phyloP scores from a whole-genome alignment of 495 filamentous ascomycete species.

The Alectoria sarmentosa region DNA sequence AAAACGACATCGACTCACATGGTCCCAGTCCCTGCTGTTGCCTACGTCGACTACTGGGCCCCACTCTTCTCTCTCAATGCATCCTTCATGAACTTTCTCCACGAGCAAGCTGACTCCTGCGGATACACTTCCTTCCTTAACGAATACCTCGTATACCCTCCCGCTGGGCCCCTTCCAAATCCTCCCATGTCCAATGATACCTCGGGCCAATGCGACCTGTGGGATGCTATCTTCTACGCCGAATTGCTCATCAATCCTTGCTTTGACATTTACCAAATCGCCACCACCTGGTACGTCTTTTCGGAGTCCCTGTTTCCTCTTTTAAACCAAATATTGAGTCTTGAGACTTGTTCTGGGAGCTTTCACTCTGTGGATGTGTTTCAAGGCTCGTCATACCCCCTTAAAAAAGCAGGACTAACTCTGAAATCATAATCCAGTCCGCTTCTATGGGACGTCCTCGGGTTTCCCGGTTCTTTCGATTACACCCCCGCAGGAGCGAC shows the following conservation, averaged over 20 bases:
- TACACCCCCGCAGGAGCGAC: slow-evolving; percentile 47
- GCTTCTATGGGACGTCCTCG: slow-evolving; percentile 63
- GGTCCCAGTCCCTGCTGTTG: slow-evolving; percentile 47
- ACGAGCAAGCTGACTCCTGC: slow-evolving; percentile 48
- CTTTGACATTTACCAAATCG: slow-evolving; percentile 72
- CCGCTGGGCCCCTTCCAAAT: slow-evolving; percentile 48
- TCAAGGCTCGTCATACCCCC: too few relatives aligned
- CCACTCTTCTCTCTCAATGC: slow-evolving; percentile 59
- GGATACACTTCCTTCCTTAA: slow-evolving; percentile 58
- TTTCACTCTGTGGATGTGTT: too few relatives aligned
- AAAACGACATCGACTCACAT: not conserved
- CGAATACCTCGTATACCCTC: slow-evolving; percentile 60
- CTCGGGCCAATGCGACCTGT: slow-evolving; percentile 48
- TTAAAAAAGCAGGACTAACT: too few relatives aligned
- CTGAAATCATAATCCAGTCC: too few relatives aligned
- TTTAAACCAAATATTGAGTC: too few relatives aligned
- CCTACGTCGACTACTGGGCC: slow-evolving; percentile 56
- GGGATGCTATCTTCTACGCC: slow-evolving; percentile 49
- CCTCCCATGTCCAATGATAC: slow-evolving; percentile 28
- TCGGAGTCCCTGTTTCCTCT: too few relatives aligned
- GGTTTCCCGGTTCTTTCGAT: slow-evolving; percentile 53
- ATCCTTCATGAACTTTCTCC: slow-evolving; percentile 53
- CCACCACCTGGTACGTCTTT: slow-evolving; percentile 70
- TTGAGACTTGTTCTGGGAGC: too few relatives aligned
- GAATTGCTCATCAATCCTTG: slow-evolving; percentile 61